Percentiles rank a stretch among this genome's conserved stretches.
Conservation (phyloP, 345 rosid genomes). For the Hibiscus mutabilis region DNA sequence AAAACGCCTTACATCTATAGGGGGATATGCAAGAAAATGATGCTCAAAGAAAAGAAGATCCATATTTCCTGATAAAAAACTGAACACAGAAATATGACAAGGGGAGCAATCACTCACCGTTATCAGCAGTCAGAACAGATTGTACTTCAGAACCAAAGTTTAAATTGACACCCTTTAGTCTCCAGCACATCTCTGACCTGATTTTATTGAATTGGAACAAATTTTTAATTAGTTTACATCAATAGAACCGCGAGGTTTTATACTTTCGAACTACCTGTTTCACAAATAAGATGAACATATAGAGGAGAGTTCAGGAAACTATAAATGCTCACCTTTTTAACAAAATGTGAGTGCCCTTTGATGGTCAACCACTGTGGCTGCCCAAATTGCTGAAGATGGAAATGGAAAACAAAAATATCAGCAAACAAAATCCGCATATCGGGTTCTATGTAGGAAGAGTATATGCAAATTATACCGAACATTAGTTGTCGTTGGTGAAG, state of each 20-base stretch:
- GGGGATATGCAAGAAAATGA: neutral
- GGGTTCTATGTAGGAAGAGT: too few relatives aligned
- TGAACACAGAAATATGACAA: neutral
- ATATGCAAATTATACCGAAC: too few relatives aligned
- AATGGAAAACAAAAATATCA: neutral
- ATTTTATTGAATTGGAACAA: neutral
- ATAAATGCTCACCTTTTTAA: constrained; percentile 43
- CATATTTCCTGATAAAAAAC: neutral
- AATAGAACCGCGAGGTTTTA: neutral
- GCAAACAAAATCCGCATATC: neutral
- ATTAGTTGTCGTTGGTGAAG: neutral
- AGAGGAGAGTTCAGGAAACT: neutral
- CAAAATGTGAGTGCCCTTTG: constrained; percentile 54
- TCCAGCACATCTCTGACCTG: constrained; percentile 2
- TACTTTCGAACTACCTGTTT: neutral
- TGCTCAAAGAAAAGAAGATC: neutral
- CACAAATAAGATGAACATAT: neutral
- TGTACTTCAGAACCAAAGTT: neutral
- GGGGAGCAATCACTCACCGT: constrained; percentile 27
- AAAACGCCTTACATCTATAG: neutral
- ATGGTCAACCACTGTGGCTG: constrained; percentile 95
- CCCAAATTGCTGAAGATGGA: constrained; percentile 50
- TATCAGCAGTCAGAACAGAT: neutral
- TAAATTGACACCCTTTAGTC: neutral
- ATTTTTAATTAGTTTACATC: neutral